These are phyloP conservation scores for Aspergillus heteromorphus DNA, from an alignment of 495 filamentous ascomycete genomes.

Conservation along the genomic window DNA sequence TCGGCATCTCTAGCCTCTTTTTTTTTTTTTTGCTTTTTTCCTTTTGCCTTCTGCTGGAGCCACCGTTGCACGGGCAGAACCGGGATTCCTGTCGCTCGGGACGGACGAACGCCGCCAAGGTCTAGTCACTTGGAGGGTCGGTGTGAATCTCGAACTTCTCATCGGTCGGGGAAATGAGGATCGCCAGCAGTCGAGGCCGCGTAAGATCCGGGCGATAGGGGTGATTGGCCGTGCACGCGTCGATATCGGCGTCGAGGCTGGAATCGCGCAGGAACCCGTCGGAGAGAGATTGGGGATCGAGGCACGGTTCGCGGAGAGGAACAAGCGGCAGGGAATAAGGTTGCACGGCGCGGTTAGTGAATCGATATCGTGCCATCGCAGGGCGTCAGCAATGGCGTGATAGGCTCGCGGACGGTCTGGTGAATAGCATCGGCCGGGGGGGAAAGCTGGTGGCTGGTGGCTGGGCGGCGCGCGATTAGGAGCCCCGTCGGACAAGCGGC, in stretches of 20 bases:
- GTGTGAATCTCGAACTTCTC: no score
- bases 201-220: neutral
- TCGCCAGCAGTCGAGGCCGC: neutral
- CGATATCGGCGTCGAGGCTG: neutral
- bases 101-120: no score
- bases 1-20: no score
- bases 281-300: neutral
- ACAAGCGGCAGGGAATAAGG: neutral
- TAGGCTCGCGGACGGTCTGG: neutral
- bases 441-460: no score
- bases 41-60: no score
- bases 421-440: neutral
- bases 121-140: no score
- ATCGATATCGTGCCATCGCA: neutral
- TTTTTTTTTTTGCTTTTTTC: no score
- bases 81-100: no score
- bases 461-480: neutral
- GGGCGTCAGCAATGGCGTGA: neutral
- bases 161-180: neutral
- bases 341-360: constrained; percentile 4
- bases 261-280: neutral
- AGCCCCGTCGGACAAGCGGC: constrained; percentile 7
- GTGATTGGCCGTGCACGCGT: neutral
- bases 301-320: neutral
- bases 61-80: no score